Evolutionary conservation across 441 rosid genomes (phyloP).

Genomic region (Mallotus repandus): DNA sequence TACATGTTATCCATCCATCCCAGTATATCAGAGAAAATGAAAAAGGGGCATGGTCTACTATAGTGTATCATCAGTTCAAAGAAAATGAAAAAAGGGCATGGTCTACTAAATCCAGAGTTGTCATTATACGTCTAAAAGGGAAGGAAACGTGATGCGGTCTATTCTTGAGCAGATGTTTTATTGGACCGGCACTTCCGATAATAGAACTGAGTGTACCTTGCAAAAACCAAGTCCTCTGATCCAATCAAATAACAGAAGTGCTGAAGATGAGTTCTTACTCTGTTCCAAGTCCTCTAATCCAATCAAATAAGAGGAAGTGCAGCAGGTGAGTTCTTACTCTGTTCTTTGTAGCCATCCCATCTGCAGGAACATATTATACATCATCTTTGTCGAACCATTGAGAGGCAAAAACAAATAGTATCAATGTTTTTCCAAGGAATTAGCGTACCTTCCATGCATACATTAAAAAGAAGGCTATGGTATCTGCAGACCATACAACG

Average conservation of each 20-base stretch:
- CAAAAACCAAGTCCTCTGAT: too few relatives aligned
- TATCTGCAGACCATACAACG: slow-evolving; percentile 94
- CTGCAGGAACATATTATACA: slow-evolving; percentile 34
- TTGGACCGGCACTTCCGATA: background rate
- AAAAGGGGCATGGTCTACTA: background rate
- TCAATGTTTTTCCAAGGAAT: slow-evolving; percentile 2
- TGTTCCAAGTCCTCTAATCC: slow-evolving; percentile 23
- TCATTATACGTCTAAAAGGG: too few relatives aligned
- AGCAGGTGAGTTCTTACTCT: slow-evolving; percentile 31
- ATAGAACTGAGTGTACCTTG: background rate
- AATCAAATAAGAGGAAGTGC: background rate
- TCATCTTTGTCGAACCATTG: background rate
- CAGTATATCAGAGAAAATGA: background rate
- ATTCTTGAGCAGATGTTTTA: background rate
- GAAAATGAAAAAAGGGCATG: too few relatives aligned
- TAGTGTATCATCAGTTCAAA: background rate
- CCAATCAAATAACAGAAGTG: too few relatives aligned
- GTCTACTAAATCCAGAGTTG: too few relatives aligned
- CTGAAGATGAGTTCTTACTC: slow-evolving; percentile 30
- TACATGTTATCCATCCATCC: background rate
- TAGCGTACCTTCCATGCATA: slow-evolving; percentile 94
- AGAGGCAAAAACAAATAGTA: slow-evolving; percentile 2
- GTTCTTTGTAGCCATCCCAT: slow-evolving; percentile 66
- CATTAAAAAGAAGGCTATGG: slow-evolving; percentile 76
- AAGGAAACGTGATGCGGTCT: background rate